These are phyloP conservation scores for Boletus bicolor DNA, from an alignment of 768 basidiomycete species.

Conservation along the genomic window DNA sequence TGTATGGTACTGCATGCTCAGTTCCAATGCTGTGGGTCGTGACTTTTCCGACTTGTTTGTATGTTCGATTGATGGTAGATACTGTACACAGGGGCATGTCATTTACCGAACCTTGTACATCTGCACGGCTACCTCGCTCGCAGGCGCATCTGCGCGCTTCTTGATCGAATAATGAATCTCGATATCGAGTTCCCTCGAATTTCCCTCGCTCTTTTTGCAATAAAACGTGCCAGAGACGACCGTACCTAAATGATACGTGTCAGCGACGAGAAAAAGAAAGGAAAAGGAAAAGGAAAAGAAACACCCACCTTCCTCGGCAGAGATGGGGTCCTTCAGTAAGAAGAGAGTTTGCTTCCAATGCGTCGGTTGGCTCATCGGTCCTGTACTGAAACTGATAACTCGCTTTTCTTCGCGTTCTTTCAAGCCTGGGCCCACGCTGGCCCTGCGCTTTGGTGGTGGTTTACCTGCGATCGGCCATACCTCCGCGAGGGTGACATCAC, in stretches of 20 bases:
- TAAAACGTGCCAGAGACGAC: slow-evolving; percentile 76
- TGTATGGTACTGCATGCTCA: not conserved
- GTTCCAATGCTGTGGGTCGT: not conserved
- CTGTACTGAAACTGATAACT: slow-evolving; percentile 83
- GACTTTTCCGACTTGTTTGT: not conserved
- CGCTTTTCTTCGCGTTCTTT: slow-evolving; percentile 39
- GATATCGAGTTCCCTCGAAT: slow-evolving; percentile 86
- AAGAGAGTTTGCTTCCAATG: slow-evolving; percentile 98
- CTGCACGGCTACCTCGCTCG: slow-evolving; percentile 58
- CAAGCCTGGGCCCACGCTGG: slow-evolving; percentile 46
- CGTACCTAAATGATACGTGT: slow-evolving; percentile 48
- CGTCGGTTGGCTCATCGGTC: slow-evolving; percentile 80
- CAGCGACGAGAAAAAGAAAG: not conserved
- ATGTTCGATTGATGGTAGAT: not conserved
- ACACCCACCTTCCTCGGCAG: slow-evolving; percentile 66
- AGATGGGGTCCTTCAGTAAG: slow-evolving; percentile 74
- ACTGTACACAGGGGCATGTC: not conserved
- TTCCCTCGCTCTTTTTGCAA: slow-evolving; percentile 73
- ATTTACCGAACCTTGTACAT: slow-evolving; percentile 72
- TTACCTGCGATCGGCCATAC: slow-evolving; percentile 78
- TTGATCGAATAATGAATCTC: slow-evolving; percentile 77
- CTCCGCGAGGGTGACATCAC: slow-evolving; percentile 62
- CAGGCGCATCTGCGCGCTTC: slow-evolving; percentile 33
- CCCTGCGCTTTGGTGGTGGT: slow-evolving; percentile 53
- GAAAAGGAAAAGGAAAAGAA: not conserved